Conservation (phyloP, 805 yeast genomes). For the Lipomyces sp. region DNA sequence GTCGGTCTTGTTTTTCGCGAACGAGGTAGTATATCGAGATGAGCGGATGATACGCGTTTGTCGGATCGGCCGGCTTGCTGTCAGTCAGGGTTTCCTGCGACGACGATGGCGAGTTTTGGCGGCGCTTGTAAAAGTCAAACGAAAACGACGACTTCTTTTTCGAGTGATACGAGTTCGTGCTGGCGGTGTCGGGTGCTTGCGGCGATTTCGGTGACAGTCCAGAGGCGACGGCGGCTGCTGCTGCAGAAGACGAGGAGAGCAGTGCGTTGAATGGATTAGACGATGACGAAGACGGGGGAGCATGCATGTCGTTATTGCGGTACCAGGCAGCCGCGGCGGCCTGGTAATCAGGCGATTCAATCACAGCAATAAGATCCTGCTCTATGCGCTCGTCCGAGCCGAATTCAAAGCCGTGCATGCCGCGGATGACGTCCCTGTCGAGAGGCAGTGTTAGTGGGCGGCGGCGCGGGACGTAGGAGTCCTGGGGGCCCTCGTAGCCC, state of each 20-base stretch:
- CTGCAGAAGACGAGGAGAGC: not conserved
- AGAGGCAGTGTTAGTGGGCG: conserved; percentile 69
- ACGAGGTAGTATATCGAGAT: conserved; percentile 83
- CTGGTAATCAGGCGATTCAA: conserved; percentile 65
- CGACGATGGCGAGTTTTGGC: conserved; percentile 19
- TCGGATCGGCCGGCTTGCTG: conserved; percentile 60
- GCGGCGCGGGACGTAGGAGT: conserved; percentile 72
- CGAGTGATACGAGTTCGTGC: not conserved
- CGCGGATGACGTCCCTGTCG: conserved; percentile 61
- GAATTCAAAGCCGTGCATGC: conserved; percentile 75
- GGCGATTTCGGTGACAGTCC: not conserved
- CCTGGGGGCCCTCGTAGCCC: conserved; percentile 74
- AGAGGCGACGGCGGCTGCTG: not conserved
- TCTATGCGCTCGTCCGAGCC: conserved; percentile 62
- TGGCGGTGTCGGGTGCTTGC: conserved; percentile 13
- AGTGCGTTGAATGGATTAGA: conserved; percentile 8
- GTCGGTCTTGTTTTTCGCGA: conserved; percentile 48
- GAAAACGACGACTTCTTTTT: conserved; percentile 19
- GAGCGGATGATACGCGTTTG: conserved; percentile 82
- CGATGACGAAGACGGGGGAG: not conserved
- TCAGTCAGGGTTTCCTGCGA: conserved; percentile 25
- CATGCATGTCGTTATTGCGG: conserved; percentile 35
- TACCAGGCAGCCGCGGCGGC: conserved; percentile 63
- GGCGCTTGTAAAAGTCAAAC: conserved; percentile 32
- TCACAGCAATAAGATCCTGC: conserved; percentile 53